Conservation (phyloP, 129 eudicot species). For the Helianthus annuus region HanXRQr2.0-SUNRISE NC_035436.2:116701643-116702142, state of each 20-base stretch:
- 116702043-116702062: conserved; percentile 13
- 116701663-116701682: conserved; percentile 59
- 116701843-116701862: conserved; percentile 31
- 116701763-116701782: neutral
- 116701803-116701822: conserved; percentile 53
- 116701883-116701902: conserved; percentile 37
- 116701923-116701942: conserved; percentile 49
- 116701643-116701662: conserved; percentile 43
- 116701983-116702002: conserved; percentile 77
- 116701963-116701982: conserved; percentile 89
- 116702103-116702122: neutral
- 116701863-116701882: conserved; percentile 39
- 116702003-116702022: conserved; percentile 50
- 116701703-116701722: conserved; percentile 66
- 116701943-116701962: conserved; percentile 53
- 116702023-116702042: conserved; percentile 41
- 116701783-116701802: conserved; percentile 11
- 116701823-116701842: conserved; percentile 60
- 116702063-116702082: neutral
- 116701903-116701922: conserved; percentile 42
- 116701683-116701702: conserved; percentile 50
- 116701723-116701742: conserved; percentile 81
- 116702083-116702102: neutral
- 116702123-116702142: neutral
- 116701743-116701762: conserved; percentile 5